A percentile compares a stretch with the other conserved stretches of the same genome.
phyloP scores from a whole-genome alignment of 495 filamentous ascomycete genomes.

The Pseudoneurospora amorphoporcata region DNA sequence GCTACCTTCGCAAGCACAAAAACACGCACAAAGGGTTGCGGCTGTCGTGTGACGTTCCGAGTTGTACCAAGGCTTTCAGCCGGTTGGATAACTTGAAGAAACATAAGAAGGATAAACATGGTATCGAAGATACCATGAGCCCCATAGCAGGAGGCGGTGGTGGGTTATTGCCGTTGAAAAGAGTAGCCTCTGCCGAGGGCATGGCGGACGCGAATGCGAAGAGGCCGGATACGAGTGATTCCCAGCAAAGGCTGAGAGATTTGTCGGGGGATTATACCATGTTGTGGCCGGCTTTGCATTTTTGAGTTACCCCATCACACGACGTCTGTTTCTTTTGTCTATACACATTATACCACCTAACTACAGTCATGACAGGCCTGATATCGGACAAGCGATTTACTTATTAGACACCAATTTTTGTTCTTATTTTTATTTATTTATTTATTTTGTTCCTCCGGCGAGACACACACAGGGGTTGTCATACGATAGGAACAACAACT shows the following conservation, averaged over 20 bases:
- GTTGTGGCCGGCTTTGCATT: constrained; percentile 26
- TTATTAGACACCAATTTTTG: too few relatives aligned
- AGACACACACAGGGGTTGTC: too few relatives aligned
- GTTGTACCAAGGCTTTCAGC: constrained; percentile 32
- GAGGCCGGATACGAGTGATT: constrained; percentile 11
- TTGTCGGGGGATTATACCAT: constrained; percentile 22
- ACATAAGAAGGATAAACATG: constrained; percentile 30
- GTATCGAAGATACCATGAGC: constrained; percentile 16
- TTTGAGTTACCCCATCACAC: background rate
- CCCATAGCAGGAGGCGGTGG: background rate
- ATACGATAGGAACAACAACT: background rate
- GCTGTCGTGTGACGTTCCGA: constrained; percentile 20
- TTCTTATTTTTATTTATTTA: too few relatives aligned
- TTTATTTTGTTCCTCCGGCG: too few relatives aligned
- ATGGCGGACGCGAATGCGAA: background rate
- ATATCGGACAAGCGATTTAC: too few relatives aligned
- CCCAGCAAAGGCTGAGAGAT: constrained; percentile 10
- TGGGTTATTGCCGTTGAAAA: constrained; percentile 12
- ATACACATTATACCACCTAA: too few relatives aligned
- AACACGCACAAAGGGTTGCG: constrained; percentile 28
- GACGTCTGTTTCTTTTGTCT: background rate
- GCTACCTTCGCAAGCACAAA: constrained; percentile 29
- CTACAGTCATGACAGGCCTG: too few relatives aligned
- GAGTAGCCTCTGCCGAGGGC: constrained; percentile 7
- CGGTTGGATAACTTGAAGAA: constrained; percentile 34